Percentiles rank a stretch among this genome's conserved stretches.
Evolutionary conservation across 2,329 filamentous ascomycete genomes (phyloP).

Genomic region (Mycogone perniciosa): DNA sequence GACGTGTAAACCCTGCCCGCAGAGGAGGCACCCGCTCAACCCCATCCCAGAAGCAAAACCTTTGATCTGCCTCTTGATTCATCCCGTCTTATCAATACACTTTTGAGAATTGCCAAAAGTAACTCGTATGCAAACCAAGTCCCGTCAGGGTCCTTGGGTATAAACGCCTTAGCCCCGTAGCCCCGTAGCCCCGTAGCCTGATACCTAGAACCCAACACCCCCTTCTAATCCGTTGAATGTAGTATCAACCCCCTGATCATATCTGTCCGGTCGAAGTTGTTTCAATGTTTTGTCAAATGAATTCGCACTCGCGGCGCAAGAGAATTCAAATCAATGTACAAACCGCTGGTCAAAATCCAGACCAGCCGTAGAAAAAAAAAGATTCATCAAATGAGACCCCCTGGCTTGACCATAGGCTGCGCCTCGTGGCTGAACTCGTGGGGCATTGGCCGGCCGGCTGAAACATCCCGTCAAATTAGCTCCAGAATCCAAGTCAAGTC

Average conservation of each 20-base stretch:
- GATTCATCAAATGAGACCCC: neutral
- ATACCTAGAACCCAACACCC: neutral
- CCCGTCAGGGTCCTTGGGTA: neutral
- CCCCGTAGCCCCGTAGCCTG: neutral
- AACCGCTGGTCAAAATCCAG: neutral
- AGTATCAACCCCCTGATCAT: neutral
- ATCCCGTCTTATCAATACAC: constrained; percentile 10
- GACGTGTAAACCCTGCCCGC: neutral
- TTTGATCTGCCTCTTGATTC: neutral
- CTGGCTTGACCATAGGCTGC: neutral
- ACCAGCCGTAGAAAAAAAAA: neutral
- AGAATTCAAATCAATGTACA: constrained; percentile 4
- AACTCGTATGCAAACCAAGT: constrained; percentile 1
- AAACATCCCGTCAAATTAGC: constrained; percentile 1
- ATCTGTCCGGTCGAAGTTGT: neutral
- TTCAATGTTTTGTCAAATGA: neutral
- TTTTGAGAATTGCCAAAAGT: neutral
- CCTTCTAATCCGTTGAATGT: neutral
- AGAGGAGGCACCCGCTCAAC: neutral
- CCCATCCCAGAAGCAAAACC: neutral
- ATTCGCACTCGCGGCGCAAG: constrained; percentile 1
- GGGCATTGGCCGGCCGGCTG: constrained; percentile 4
- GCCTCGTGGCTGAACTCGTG: neutral
- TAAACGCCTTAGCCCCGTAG: neutral
- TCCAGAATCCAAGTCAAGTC: constrained; percentile 2